phyloP scores from a whole-genome alignment of 164 flowering plant species.

The Aristolochia fimbriata region DNA sequence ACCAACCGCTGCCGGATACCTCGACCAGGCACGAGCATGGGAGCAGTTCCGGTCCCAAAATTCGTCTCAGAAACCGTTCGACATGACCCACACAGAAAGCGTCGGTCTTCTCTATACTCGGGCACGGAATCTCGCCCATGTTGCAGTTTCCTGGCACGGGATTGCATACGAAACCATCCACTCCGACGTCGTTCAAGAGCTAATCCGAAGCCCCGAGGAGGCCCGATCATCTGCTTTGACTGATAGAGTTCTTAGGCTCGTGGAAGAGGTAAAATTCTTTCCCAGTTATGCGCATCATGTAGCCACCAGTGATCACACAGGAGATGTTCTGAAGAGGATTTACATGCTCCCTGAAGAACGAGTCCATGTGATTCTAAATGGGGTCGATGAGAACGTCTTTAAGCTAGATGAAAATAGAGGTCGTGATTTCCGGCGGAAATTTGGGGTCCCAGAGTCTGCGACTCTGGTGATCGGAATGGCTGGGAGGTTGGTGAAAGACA shows the following conservation, averaged over 20 bases:
- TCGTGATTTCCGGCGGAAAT: slow-evolving; percentile 25
- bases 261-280: slow-evolving; percentile 67
- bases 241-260: slow-evolving; percentile 38
- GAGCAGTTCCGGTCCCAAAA: slow-evolving; percentile 44
- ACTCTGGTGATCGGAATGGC: slow-evolving; percentile 57
- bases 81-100: slow-evolving; percentile 27
- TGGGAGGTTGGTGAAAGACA: slow-evolving; percentile 72
- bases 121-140: slow-evolving; percentile 31
- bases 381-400: slow-evolving; percentile 55
- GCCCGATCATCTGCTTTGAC: slow-evolving; percentile 21
- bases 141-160: slow-evolving; percentile 77
- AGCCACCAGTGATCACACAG: slow-evolving; percentile 66
- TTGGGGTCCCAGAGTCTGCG: slow-evolving; percentile 29
- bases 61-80: slow-evolving; percentile 28
- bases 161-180: slow-evolving; percentile 74
- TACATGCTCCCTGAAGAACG: slow-evolving; percentile 72
- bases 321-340: slow-evolving; percentile 54
- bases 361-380: slow-evolving; percentile 72
- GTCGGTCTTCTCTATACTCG: slow-evolving; percentile 45
- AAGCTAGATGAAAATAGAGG: slow-evolving; percentile 28
- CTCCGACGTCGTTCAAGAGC: slow-evolving; percentile 64
- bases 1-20: slow-evolving; percentile 49
- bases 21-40: slow-evolving; percentile 51
- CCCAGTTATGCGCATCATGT: slow-evolving; percentile 61
- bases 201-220: slow-evolving; percentile 36